Conservation (phyloP, 768 basidiomycete species). For the Amanita pseudoporphyria region DNA sequence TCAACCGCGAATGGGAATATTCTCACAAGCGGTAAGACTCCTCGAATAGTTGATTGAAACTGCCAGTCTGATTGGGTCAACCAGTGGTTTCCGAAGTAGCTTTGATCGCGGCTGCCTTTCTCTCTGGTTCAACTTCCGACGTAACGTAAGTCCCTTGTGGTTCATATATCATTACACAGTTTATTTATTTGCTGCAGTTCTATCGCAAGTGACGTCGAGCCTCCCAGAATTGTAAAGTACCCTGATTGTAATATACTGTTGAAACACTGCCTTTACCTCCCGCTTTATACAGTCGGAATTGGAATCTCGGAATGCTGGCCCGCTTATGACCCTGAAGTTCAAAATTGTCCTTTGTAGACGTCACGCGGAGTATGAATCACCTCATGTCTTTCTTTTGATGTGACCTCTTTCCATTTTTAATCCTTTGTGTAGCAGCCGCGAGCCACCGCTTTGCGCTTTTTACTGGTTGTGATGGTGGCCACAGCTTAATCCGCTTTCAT, state of each 20-base stretch:
- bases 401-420: conserved; percentile 3
- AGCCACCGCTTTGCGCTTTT: conserved; percentile 3
- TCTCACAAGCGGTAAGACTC: conserved; percentile 78
- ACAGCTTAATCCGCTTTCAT: neutral
- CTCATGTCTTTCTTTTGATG: conserved; percentile 7
- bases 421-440: conserved; percentile 3
- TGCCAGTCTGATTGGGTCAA: conserved; percentile 2
- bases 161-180: conserved; percentile 1
- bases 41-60: conserved; percentile 1
- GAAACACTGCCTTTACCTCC: conserved; percentile 4
- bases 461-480: conserved; percentile 1
- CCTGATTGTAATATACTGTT: conserved; percentile 5
- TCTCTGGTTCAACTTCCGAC: conserved; percentile 93
- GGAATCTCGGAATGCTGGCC: neutral
- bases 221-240: conserved; percentile 1
- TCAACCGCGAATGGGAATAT: conserved; percentile 97
- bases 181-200: conserved; percentile 38
- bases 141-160: conserved; percentile 56
- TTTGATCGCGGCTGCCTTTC: conserved; percentile 97
- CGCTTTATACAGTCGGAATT: neutral
- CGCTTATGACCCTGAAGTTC: conserved; percentile 1
- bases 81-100: conserved; percentile 89
- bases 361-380: conserved; percentile 7
- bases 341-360: neutral
- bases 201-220: conserved; percentile 54